Evolutionary conservation across 75 land plant genomes (phyloP), one percentile per base, ranked within the genome.

Genomic region (Selaginella tamariscina): DNA sequence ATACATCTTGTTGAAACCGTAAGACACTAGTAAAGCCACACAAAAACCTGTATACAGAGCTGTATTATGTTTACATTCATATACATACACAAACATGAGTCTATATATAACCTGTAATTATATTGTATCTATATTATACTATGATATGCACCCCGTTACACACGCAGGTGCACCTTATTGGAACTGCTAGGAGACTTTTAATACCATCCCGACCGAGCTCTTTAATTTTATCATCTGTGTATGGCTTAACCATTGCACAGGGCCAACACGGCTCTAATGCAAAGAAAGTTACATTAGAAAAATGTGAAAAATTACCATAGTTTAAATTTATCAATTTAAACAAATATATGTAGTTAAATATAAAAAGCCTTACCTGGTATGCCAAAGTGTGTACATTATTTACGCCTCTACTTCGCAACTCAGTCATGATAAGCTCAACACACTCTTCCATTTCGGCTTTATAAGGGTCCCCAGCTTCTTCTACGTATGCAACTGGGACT

Each of bases 391-490:
- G 89, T 28, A 76, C 67, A 73, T 88, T 88, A 18, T 54, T 76
- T 31, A 85, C 76, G 30, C 73, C 84, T 56, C 99, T 68, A 55
- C 67, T 74, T 57, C 84, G 82, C 29, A 95, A 79, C 69, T 85
- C 99, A 70, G 82, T 79, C 84, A 95, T 95, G 69, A 95, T 95
- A 64, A 95, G 67, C 33, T 86, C 86, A n/a, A 95, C 92, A 81
- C 99, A 95, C 70, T 95, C 98, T 71, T 95, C 99, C 99, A 95
- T 95, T 76, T 95, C 99, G 55, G 89, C 93, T 66, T 95, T 95
- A 74, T 95, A 95, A 1, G 99, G 99, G 73, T 95, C 99, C 27
- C 99, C 99, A 64, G 99, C 99, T 77, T 95, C 97, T 76, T 95
- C 99, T 55, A 95, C 99, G 74, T 95, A 95, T 30, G 99, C 89